Evolutionary conservation across 75 land plant species (phyloP), one percentile per base, ranked within the genome.

Genomic region (Ceratopteris richardii): DNA sequence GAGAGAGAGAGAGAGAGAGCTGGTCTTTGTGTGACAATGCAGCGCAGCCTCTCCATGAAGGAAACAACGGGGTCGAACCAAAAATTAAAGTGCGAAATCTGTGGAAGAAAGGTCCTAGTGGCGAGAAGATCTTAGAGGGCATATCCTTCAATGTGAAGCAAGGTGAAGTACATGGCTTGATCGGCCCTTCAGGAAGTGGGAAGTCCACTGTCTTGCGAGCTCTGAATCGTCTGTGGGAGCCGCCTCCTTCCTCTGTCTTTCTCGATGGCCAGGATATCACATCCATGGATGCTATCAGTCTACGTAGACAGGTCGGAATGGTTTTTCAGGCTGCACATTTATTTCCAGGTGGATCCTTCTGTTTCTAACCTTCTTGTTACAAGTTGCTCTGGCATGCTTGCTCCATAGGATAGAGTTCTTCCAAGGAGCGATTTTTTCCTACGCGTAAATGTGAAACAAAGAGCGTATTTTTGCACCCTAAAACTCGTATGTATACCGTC

Each of bases 51-150:
- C 3, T 33, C 9, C 37, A n/a, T n/a, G n/a, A 9, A 33, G 37
- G 37, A 33, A 33, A 9, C 37, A 33, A 4, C 9, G 37, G 7
- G 9, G 3, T 9, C 9, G 37, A 33, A 9, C 31, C 57, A 14
- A 85, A 85, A 50, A 44, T 85, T 24, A 27, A 47, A 47, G 68
- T 81, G 17, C 63, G 66, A 11, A 50, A 75, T 27, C 66, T 85
- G 58, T 68, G 64, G 21, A 71, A 57, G 57, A 25, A 11, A 12
- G 57, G 84, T 43, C 70, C 70, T 25, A 57, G 41, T n/a, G 65
- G 65, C 17, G 76, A 0, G 10, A 29, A 28, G 57, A 68, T 87
- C 22, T 65, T 87, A 53, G 46, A 36, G 9, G 62, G 61, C 3
- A 66, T 87, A 17, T 54, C 33, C 26, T 30, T 83, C 29, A 82